Conservation (phyloP, 768 basidiomycete genomes). For the Hysterangium stoloniferum region DNA sequence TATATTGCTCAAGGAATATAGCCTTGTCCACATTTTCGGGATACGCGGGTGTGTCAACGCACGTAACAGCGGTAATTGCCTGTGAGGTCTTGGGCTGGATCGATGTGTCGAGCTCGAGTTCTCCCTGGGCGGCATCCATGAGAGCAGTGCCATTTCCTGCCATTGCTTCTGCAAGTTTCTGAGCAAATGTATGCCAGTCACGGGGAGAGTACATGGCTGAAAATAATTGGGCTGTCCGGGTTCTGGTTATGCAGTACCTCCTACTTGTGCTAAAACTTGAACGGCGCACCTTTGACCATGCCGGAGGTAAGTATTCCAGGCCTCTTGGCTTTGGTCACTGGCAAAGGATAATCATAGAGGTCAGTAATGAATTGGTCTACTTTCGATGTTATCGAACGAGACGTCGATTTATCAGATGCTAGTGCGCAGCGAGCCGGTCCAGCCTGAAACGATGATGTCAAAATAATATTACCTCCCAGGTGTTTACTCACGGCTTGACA, state of each 20-base stretch:
- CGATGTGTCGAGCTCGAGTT: conserved; percentile 14
- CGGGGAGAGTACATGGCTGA: conserved; percentile 17
- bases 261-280: background rate
- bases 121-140: conserved; percentile 15
- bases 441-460: conserved; percentile 16
- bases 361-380: conserved; percentile 19
- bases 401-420: conserved; percentile 16
- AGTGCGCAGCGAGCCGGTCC: conserved; percentile 22
- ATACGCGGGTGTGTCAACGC: conserved; percentile 23
- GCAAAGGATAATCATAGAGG: conserved; percentile 21
- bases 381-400: conserved; percentile 15
- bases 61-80: conserved; percentile 24
- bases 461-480: background rate
- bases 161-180: conserved; percentile 18
- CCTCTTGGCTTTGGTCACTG: conserved; percentile 17
- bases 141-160: conserved; percentile 20
- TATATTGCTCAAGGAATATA: conserved; percentile 16
- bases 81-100: conserved; percentile 14
- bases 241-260: background rate
- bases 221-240: conserved; percentile 13
- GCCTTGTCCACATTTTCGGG: conserved; percentile 14
- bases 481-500: conserved; percentile 19
- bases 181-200: conserved; percentile 18
- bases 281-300: conserved; percentile 17
- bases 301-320: conserved; percentile 24